A percentile compares a stretch with the other conserved stretches of the same genome.
phyloP scores from a whole-genome alignment of 2,329 filamentous ascomycete genomes.

The Aureobasidium sp. region DNA sequence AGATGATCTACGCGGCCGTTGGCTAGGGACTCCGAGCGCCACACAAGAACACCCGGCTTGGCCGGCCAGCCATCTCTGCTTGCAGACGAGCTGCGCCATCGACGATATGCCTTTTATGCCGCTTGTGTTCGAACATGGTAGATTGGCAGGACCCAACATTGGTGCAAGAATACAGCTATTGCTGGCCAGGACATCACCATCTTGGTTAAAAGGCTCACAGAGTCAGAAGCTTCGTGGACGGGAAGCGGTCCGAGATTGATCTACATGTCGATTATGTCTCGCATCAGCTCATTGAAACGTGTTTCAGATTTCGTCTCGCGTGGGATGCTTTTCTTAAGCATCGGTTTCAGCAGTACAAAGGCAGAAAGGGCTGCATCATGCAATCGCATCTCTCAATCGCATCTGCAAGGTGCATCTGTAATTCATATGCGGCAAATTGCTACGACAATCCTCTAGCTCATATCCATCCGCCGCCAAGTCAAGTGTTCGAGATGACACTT shows the following conservation, averaged over 20 bases:
- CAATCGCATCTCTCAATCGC: not conserved
- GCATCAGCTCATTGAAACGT: constrained; percentile 1
- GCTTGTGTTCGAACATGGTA: not conserved
- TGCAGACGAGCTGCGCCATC: not conserved
- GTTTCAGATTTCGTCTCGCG: constrained; percentile 1
- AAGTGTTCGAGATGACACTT: not conserved
- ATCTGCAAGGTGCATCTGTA: not conserved
- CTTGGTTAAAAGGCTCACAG: not conserved
- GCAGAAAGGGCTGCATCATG: not conserved
- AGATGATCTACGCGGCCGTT: not conserved
- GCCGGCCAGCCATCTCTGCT: not conserved
- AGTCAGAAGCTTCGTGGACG: not conserved
- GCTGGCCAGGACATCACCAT: not conserved
- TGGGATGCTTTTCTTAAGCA: not conserved
- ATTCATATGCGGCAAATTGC: not conserved
- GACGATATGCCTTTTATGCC: not conserved
- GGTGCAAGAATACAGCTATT: not conserved
- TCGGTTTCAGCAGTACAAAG: constrained; percentile 8
- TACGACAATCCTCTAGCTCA: not conserved
- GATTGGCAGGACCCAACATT: not conserved
- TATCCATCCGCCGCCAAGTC: not conserved
- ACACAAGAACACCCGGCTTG: not conserved
- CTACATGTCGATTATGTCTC: constrained; percentile 6
- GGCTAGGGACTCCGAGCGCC: not conserved
- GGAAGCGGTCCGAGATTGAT: not conserved